phyloP scores from a whole-genome alignment of 768 basidiomycete genomes.

The Cubamyces sp. region DNA sequence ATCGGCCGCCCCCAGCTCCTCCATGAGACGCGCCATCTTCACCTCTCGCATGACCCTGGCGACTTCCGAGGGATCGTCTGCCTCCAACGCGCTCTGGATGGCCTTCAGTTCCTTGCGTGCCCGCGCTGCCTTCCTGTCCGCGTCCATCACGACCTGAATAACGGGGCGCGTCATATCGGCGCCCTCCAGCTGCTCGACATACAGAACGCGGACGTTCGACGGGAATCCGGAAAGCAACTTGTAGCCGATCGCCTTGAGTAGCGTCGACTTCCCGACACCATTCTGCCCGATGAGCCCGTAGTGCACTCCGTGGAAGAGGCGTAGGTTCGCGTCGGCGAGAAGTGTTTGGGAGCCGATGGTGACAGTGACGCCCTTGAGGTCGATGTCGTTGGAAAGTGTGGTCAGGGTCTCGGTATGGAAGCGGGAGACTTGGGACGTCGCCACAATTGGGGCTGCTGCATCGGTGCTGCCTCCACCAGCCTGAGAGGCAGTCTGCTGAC shows the following conservation, averaged over 20 bases:
- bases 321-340: conserved; percentile 21
- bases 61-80: conserved; percentile 85
- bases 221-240: conserved; percentile 88
- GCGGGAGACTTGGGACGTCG: conserved; percentile 24
- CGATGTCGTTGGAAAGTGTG: conserved; percentile 25
- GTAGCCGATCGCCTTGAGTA: conserved; percentile 48
- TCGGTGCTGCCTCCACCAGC: not conserved
- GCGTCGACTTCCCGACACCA: conserved; percentile 92
- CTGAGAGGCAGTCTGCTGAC: not conserved
- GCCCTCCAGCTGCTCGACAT: conserved; percentile 87
- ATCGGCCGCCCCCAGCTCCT: conserved; percentile 24
- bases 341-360: conserved; percentile 17
- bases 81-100: conserved; percentile 19
- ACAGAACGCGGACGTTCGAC: conserved; percentile 88
- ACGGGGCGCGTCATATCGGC: conserved; percentile 20
- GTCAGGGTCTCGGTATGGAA: conserved; percentile 25
- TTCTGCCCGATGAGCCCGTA: conserved; percentile 81
- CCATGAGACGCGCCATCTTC: conserved; percentile 51
- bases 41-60: conserved; percentile 96
- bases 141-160: conserved; percentile 21
- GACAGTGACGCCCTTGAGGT: conserved; percentile 23
- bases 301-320: conserved; percentile 24
- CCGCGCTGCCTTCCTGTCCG: conserved; percentile 17
- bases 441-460: conserved; percentile 4
- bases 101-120: conserved; percentile 18